Base-by-base conservation (phyloP, 257 asterid species). In the Leptodermis oblonga region DNA sequence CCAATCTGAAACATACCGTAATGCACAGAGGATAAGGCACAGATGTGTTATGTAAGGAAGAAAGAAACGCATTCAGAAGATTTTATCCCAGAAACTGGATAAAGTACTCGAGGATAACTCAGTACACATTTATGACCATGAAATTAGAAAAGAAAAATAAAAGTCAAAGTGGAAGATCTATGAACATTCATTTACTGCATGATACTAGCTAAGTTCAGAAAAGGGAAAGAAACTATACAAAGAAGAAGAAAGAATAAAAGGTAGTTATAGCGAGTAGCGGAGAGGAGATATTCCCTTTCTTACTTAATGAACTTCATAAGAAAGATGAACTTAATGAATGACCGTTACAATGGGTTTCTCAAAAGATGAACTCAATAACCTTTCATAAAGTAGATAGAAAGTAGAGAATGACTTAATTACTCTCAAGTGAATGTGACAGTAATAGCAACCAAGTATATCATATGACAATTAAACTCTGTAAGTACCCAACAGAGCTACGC, bases 1-100 rank as follows among this genome's bases (percentile, higher is more conserved):
- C 97, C 98, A 74, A 82, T 83, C 98, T 92, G 90, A 69, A 76
- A 59, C n/a, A 39, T 36, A 74, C 31, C 77, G 28, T 62, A 62
- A 69, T 13, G 23, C 41, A 48, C 28, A 65, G 42, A 52, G 60
- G 26, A 79, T 55, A 61, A 59, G 53, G 53, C 51, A 20, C 51
- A 26, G 11, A 25, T 45, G 49, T 15, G 56, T 46, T 70, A 30
- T 51, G 14, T 15, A 26, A 42, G 55, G 53, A 23, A 34, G 43
- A 51, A 41, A 2, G 43, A 62, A 48, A 49, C 31, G 20, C 4
- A 5, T 49, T 62, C 9, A 25, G 18, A 26, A 26, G 34, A 62
- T 55, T 41, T 69, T 18, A n/a, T 51, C 26, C 56, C 25, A 22
- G 22, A 65, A 5, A 28, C 56, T 49, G 20, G 34, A 37, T 23